Evolutionary conservation across 164 flowering plant species (phyloP).

Genomic region (Warburgia ugandensis): DNA sequence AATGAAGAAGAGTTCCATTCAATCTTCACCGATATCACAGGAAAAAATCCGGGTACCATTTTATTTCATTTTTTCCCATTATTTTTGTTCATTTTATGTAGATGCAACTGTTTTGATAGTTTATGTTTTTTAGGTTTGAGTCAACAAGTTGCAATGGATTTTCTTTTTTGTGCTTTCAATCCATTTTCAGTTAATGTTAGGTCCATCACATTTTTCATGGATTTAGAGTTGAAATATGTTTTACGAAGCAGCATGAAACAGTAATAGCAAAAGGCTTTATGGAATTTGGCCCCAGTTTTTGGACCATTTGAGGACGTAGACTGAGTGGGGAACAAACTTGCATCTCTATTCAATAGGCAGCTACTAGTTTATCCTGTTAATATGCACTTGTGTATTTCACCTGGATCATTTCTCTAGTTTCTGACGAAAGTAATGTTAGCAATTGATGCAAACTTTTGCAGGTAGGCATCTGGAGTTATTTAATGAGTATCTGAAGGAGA

Average conservation of each 20-base stretch:
- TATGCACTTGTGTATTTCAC: no score
- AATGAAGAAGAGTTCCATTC: slow-evolving; percentile 47
- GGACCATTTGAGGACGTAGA: not conserved
- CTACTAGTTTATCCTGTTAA: not conserved
- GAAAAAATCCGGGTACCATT: slow-evolving; percentile 45
- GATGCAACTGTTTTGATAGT: not conserved
- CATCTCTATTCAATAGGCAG: not conserved
- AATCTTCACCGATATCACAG: slow-evolving; percentile 53
- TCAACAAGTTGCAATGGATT: not conserved
- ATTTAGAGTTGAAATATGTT: no score
- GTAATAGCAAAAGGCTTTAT: no score
- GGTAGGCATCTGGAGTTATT: slow-evolving; percentile 38
- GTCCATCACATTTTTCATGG: no score
- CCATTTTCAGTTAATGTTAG: no score
- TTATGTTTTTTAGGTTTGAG: not conserved
- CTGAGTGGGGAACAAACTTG: no score
- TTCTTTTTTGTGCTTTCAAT: not conserved
- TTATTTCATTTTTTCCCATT: not conserved
- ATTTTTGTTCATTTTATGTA: not conserved
- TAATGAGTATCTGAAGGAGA: slow-evolving; percentile 52
- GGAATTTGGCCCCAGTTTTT: not conserved
- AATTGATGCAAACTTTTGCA: slow-evolving; percentile 14
- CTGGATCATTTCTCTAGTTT: not conserved
- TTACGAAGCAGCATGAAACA: no score
- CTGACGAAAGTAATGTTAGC: not conserved